A percentile compares a stretch with the other conserved stretches of the same genome.
Conservation (phyloP, 768 basidiomycete genomes). For the Podaxis sp. region DNA sequence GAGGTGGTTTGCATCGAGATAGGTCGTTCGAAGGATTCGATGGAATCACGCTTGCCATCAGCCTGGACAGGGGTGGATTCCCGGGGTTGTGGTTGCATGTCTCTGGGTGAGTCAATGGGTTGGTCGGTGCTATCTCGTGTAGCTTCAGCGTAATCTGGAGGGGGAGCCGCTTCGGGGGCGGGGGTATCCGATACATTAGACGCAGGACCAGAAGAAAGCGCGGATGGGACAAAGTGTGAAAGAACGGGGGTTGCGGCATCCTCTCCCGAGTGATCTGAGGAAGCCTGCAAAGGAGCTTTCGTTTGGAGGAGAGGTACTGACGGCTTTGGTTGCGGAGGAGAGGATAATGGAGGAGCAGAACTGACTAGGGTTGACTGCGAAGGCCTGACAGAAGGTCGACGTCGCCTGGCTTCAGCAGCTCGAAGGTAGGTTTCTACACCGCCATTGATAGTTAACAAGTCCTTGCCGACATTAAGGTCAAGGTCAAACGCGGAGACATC, state of each 20-base stretch:
- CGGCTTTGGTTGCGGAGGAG: background rate
- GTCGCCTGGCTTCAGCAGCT: slow-evolving; percentile 30
- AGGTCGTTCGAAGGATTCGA: slow-evolving; percentile 2
- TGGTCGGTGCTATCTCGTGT: background rate
- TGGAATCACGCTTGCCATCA: background rate
- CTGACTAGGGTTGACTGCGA: background rate
- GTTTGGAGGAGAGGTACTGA: slow-evolving; percentile 8
- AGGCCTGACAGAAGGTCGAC: slow-evolving; percentile 30
- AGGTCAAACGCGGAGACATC: slow-evolving; percentile 73
- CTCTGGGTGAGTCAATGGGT: background rate
- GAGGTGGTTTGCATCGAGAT: slow-evolving; percentile 29
- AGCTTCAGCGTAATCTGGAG: slow-evolving; percentile 14
- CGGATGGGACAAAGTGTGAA: slow-evolving; percentile 7
- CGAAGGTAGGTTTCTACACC: slow-evolving; percentile 69
- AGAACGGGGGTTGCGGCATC: slow-evolving; percentile 10
- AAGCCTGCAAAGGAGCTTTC: background rate
- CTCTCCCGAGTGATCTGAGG: background rate
- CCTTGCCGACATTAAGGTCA: slow-evolving; percentile 57
- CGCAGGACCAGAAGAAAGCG: background rate
- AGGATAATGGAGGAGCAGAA: slow-evolving; percentile 1
- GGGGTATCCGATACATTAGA: background rate
- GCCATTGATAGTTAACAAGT: slow-evolving; percentile 59
- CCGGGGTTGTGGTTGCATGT: background rate
- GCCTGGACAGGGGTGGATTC: background rate
- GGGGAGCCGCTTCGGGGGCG: background rate